phyloP scores from a whole-genome alignment of 371 early-diverging fungal genomes.

The Mucor indicus region DNA sequence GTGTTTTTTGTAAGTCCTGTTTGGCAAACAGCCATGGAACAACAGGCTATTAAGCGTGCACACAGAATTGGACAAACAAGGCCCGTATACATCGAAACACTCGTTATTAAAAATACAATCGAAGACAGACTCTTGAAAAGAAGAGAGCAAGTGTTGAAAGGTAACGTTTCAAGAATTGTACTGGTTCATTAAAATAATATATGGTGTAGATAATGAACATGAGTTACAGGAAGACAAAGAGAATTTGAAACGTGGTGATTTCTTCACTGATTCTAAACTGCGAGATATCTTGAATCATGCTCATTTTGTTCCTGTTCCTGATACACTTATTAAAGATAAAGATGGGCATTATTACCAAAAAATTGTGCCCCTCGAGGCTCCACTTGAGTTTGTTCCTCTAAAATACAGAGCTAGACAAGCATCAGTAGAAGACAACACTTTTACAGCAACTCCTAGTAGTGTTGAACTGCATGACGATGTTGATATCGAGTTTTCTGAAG shows the following conservation, averaged over 20 bases:
- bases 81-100: constrained; percentile 75
- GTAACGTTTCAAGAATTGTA: neutral
- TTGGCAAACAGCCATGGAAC: constrained; percentile 61
- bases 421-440: neutral
- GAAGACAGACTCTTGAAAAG: constrained; percentile 64
- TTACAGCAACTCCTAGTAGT: neutral
- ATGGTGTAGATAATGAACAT: neutral
- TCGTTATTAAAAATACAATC: constrained; percentile 67
- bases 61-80: constrained; percentile 85
- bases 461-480: neutral
- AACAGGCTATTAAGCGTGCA: constrained; percentile 86
- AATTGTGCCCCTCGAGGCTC: constrained; percentile 2
- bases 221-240: constrained; percentile 7
- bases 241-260: constrained; percentile 14
- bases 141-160: constrained; percentile 25
- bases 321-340: neutral
- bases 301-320: constrained; percentile 16
- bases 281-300: constrained; percentile 28
- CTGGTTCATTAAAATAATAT: neutral
- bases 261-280: constrained; percentile 23
- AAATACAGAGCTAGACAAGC: neutral
- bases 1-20: constrained; percentile 74
- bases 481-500: neutral
- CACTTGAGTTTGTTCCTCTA: constrained; percentile 1
- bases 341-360: constrained; percentile 1